These are phyloP conservation scores for Populus trichocarpa DNA, from an alignment of 441 rosid genomes.

Conservation along the genomic window DNA sequence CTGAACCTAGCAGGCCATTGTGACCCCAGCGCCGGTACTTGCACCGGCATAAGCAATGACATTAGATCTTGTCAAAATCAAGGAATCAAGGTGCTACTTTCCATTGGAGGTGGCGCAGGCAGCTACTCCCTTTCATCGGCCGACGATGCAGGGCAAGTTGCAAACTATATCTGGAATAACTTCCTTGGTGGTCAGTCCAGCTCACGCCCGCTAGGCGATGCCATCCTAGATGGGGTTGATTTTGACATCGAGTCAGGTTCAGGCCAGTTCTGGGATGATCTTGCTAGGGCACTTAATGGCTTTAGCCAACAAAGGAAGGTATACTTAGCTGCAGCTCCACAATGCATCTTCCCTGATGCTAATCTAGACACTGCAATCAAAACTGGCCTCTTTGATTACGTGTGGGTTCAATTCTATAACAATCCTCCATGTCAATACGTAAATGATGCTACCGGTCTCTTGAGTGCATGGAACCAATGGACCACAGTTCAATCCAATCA, in stretches of 20 bases:
- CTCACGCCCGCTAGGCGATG: constrained; percentile 56
- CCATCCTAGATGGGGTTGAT: constrained; percentile 61
- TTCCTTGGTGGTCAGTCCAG: constrained; percentile 55
- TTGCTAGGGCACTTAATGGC: constrained; percentile 25
- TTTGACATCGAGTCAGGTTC: constrained; percentile 58
- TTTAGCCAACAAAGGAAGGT: constrained; percentile 33
- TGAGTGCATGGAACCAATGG: constrained; percentile 52
- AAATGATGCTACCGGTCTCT: constrained; percentile 25
- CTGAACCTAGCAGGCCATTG: constrained; percentile 66
- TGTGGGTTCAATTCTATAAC: constrained; percentile 70
- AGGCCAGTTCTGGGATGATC: constrained; percentile 41
- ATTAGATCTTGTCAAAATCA: constrained; percentile 43
- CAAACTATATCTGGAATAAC: constrained; percentile 49
- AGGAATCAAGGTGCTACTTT: constrained; percentile 59
- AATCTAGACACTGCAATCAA: constrained; percentile 34
- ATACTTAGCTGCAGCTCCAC: constrained; percentile 59
- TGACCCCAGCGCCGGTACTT: constrained; percentile 33
- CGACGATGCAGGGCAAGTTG: constrained; percentile 43
- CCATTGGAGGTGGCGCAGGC: constrained; percentile 50
- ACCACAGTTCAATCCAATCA: constrained; percentile 18
- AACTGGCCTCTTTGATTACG: constrained; percentile 49
- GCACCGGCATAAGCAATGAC: constrained; percentile 29
- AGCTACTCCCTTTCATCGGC: constrained; percentile 42
- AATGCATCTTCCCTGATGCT: constrained; percentile 56
- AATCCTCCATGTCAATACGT: constrained; percentile 47